Percentiles rank a stretch among this genome's conserved stretches.
Evolutionary conservation across 2,329 filamentous ascomycete species (phyloP).

Genomic region (Cephalotrichum gorgonifer): DNA sequence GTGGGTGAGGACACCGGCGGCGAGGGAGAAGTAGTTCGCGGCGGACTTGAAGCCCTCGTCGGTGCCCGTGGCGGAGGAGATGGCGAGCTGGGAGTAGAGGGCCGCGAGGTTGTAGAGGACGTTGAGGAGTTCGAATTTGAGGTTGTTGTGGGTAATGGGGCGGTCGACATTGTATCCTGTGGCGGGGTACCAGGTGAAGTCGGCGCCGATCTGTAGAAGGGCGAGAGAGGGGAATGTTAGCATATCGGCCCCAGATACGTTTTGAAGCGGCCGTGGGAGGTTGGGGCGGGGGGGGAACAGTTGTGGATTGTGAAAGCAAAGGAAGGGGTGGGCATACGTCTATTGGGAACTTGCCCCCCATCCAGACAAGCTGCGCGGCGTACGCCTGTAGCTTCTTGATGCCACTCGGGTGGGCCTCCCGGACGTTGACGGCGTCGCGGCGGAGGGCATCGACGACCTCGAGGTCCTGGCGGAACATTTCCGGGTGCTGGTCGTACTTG

Average conservation of each 20-base stretch:
- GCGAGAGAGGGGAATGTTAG: too few relatives aligned
- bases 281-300: neutral
- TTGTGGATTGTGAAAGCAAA: neutral
- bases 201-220: slow-evolving; percentile 63
- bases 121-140: slow-evolving; percentile 81
- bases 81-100: slow-evolving; percentile 85
- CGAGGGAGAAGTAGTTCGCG: slow-evolving; percentile 80
- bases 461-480: slow-evolving; percentile 86
- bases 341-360: slow-evolving; percentile 90
- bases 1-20: slow-evolving; percentile 74
- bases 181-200: slow-evolving; percentile 94
- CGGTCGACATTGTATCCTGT: slow-evolving; percentile 80
- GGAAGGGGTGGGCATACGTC: slow-evolving; percentile 48
- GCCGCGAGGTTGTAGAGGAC: slow-evolving; percentile 87
- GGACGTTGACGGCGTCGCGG: slow-evolving; percentile 75
- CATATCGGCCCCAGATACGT: too few relatives aligned
- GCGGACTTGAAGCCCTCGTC: slow-evolving; percentile 79
- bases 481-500: slow-evolving; percentile 97
- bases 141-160: slow-evolving; percentile 55
- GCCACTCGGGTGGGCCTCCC: slow-evolving; percentile 79
- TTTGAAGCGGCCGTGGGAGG: neutral
- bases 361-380: slow-evolving; percentile 85
- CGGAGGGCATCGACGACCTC: slow-evolving; percentile 76
- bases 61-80: slow-evolving; percentile 65
- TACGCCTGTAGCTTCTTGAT: slow-evolving; percentile 84